phyloP scores from a whole-genome alignment of 2,329 filamentous ascomycete genomes.

The Arthrobotrys sinensis region DNA sequence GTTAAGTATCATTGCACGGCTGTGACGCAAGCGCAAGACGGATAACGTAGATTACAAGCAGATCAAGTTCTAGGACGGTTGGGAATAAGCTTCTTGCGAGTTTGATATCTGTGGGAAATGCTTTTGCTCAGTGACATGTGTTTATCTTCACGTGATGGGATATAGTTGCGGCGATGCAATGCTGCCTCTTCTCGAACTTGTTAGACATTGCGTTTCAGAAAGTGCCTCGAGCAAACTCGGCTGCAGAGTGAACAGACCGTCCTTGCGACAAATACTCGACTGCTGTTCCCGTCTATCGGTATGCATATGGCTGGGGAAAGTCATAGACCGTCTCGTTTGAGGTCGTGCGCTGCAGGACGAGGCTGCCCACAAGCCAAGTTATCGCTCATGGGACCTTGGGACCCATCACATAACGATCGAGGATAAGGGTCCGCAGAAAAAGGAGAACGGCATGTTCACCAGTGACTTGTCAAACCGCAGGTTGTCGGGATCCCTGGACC shows the following conservation, averaged over 20 bases:
- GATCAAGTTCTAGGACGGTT: not conserved
- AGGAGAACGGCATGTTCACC: conserved; percentile 43
- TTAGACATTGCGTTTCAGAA: conserved; percentile 50
- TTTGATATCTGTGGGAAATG: not conserved
- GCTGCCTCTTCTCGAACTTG: not conserved
- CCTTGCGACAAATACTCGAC: conserved; percentile 17
- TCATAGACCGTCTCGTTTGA: conserved; percentile 32
- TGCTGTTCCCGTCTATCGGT: conserved; percentile 20
- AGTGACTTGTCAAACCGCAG: conserved; percentile 34
- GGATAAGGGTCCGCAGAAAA: conserved; percentile 41
- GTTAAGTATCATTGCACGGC: not conserved
- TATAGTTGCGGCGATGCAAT: too few relatives aligned
- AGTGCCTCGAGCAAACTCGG: conserved; percentile 39
- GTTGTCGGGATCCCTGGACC: conserved; percentile 49
- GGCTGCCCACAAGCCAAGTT: conserved; percentile 40
- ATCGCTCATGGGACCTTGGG: conserved; percentile 21
- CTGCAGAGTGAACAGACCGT: conserved; percentile 22
- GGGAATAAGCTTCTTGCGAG: not conserved
- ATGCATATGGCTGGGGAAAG: conserved; percentile 20
- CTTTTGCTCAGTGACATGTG: not conserved
- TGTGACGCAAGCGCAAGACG: conserved; percentile 17
- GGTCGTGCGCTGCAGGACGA: conserved; percentile 44
- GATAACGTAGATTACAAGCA: conserved; percentile 6
- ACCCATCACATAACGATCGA: conserved; percentile 23
- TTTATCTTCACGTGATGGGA: conserved; percentile 40